phyloP scores from a whole-genome alignment of 2,329 filamentous ascomycete genomes.

The Epichloe sylvatica region DNA sequence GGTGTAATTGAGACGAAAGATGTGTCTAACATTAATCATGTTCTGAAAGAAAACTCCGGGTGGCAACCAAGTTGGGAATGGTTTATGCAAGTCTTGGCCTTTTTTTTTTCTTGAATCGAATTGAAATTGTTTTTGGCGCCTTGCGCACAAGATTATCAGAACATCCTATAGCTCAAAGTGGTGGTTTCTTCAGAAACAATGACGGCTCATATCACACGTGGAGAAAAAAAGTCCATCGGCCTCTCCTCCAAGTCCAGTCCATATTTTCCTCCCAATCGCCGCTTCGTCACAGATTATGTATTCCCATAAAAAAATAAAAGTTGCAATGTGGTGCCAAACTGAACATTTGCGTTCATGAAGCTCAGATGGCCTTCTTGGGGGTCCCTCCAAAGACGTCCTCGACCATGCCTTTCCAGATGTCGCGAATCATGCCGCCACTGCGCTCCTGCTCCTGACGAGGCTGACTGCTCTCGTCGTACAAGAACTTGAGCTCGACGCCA shows the following conservation, averaged over 20 bases:
- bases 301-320: neutral
- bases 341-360: neutral
- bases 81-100: neutral
- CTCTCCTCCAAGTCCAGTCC: too few species aligned
- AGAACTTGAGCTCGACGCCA: slow-evolving; percentile 40
- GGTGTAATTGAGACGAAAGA: too few species aligned
- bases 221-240: neutral
- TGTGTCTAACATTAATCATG: too few species aligned
- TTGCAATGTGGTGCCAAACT: slow-evolving; percentile 2
- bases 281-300: neutral
- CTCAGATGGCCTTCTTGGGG: slow-evolving; percentile 9
- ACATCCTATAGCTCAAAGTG: neutral
- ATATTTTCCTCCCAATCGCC: neutral
- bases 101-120: neutral
- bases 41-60: too few species aligned
- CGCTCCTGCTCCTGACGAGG: slow-evolving; percentile 17
- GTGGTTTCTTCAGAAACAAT: neutral
- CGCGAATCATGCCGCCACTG: slow-evolving; percentile 32
- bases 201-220: slow-evolving; percentile 1
- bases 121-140: neutral
- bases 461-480: slow-evolving; percentile 22
- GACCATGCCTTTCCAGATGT: slow-evolving; percentile 43
- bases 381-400: slow-evolving; percentile 28
- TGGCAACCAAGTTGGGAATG: neutral
- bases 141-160: neutral